These are phyloP conservation scores for Fusarium graminum DNA, from an alignment of 2,329 filamentous ascomycete genomes.

Conservation along the genomic window DNA sequence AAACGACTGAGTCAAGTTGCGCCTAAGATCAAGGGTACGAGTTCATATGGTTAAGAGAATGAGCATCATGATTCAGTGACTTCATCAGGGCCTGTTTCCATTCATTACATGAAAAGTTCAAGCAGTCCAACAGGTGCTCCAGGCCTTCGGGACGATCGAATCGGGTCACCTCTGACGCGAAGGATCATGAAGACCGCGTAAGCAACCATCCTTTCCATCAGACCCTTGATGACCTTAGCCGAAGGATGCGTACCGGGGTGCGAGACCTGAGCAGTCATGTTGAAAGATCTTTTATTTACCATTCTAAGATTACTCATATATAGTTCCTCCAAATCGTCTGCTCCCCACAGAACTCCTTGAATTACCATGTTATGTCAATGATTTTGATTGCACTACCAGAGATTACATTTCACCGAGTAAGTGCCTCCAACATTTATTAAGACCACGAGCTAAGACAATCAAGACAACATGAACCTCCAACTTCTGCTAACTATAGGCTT, in stretches of 20 bases:
- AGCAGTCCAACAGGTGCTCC: background rate
- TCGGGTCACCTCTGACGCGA: background rate
- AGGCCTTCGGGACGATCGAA: background rate
- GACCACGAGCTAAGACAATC: background rate
- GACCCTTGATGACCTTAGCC: background rate
- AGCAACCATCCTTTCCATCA: background rate
- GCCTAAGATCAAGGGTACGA: too few relatives aligned
- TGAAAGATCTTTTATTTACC: background rate
- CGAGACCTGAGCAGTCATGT: background rate
- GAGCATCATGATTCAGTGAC: too few relatives aligned
- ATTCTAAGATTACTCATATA: background rate
- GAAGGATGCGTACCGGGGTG: background rate
- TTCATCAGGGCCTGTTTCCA: too few relatives aligned
- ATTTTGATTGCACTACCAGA: background rate
- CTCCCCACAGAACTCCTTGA: background rate
- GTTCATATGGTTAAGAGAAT: too few relatives aligned
- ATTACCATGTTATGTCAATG: background rate
- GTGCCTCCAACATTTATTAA: rapidly evolving
- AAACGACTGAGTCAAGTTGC: too few relatives aligned
- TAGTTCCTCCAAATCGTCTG: too few relatives aligned
- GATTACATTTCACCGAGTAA: background rate
- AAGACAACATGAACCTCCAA: conserved; percentile 20
- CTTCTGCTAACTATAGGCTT: conserved; percentile 3
- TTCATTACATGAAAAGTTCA: too few relatives aligned
- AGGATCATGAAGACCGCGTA: conserved; percentile 9